Conservation (phyloP, 1,284 basidiomycete genomes). For the Trichosporon sp. region DNA sequence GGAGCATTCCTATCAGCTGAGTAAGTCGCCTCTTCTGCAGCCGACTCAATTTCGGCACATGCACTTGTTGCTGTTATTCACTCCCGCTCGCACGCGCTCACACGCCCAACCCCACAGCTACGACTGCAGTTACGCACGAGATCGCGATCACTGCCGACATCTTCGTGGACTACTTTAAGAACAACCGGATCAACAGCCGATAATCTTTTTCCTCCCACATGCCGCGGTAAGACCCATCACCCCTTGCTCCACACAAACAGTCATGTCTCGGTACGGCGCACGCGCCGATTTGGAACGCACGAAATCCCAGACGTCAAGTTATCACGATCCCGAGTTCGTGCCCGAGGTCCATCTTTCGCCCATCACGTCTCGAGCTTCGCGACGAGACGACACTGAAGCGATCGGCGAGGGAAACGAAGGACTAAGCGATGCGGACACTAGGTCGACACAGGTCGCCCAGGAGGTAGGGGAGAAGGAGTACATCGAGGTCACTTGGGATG, state of each 20-base stretch:
- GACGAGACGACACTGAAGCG: not conserved
- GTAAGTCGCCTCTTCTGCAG: not conserved
- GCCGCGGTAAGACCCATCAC: not conserved
- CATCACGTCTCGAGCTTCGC: not conserved
- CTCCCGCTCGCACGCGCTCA: not conserved
- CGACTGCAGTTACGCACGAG: no score
- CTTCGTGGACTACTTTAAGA: no score
- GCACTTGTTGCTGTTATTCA: not conserved
- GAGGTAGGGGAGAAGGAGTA: constrained; percentile 29
- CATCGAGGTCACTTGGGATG: constrained; percentile 47
- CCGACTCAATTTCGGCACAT: not conserved
- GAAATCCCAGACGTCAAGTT: not conserved
- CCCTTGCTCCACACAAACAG: not conserved
- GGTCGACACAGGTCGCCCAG: not conserved
- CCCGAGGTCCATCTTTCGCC: not conserved
- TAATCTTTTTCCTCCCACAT: not conserved
- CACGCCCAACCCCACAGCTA: no score
- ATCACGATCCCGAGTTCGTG: constrained; percentile 5
- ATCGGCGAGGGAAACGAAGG: not conserved
- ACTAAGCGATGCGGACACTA: not conserved
- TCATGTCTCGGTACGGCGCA: not conserved
- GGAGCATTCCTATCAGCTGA: not conserved
- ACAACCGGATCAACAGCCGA: no score
- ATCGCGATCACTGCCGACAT: no score
- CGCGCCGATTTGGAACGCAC: not conserved